A percentile compares a stretch with the other conserved stretches of the same genome.
These are phyloP conservation scores for Hemerocallis citrina DNA, from an alignment of 106 monocot genomes.

Conservation along the genomic window DNA sequence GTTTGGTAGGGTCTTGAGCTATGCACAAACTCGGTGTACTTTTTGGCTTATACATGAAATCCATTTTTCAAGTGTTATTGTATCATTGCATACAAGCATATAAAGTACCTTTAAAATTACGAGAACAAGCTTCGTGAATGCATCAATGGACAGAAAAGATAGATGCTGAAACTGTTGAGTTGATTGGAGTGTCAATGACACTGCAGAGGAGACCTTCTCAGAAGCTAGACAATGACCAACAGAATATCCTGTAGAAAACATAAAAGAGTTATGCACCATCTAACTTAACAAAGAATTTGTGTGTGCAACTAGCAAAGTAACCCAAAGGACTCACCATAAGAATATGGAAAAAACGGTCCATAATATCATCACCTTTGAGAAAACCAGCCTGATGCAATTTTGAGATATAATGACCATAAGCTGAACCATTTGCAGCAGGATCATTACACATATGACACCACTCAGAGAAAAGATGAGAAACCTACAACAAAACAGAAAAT, in stretches of 20 bases:
- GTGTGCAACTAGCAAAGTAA: background rate
- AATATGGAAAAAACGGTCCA: slow-evolving; percentile 75
- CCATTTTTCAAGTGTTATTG: too few relatives aligned
- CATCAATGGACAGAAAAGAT: slow-evolving; percentile 61
- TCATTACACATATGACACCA: slow-evolving; percentile 69
- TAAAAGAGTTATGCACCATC: background rate
- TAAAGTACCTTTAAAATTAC: slow-evolving; percentile 58
- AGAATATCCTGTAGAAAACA: slow-evolving; percentile 45
- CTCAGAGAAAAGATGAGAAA: slow-evolving; percentile 46
- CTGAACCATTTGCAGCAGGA: slow-evolving; percentile 45
- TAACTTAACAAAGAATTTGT: background rate
- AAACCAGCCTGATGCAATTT: slow-evolving; percentile 72
- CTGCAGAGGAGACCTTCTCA: slow-evolving; percentile 35
- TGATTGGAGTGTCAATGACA: slow-evolving; percentile 26
- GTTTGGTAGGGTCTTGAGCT: too few relatives aligned
- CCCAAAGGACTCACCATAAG: slow-evolving; percentile 32
- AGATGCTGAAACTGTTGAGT: slow-evolving; percentile 38
- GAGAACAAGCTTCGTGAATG: slow-evolving; percentile 61
- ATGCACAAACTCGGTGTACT: too few relatives aligned
- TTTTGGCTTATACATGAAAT: too few relatives aligned
- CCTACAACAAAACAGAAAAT: slow-evolving; percentile 21
- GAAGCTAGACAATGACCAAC: slow-evolving; percentile 49
- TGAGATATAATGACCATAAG: slow-evolving; percentile 50
- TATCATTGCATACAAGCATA: too few relatives aligned
- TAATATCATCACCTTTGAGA: slow-evolving; percentile 80